Evolutionary conservation across 2,329 filamentous ascomycete genomes (phyloP), one percentile per base, ranked within the genome.

Genomic region (Fusarium luffae): DNA sequence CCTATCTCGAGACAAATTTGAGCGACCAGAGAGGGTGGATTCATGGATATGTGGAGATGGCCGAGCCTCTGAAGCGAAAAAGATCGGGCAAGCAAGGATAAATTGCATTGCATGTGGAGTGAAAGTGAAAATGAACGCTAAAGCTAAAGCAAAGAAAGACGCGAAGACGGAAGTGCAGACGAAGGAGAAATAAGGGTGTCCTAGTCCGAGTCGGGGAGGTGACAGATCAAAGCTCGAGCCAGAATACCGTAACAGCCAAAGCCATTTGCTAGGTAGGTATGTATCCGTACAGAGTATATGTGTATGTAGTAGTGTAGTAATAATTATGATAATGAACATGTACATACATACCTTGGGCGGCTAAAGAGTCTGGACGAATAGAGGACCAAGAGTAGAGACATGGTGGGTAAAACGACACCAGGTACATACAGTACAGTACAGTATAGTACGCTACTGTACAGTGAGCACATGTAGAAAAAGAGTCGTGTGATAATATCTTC

Each of bases 341-440:
- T 28, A 28, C 28, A 28, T 27, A 27, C 25, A 27, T 28, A 28
- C 28, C 27, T 28, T 59, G 54, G 49, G 21, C 55, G 63, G 51
- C 61, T 55, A 52, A 55, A 42, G 50, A 42, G 48, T 40, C 44
- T 55, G 59, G 68, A 66, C 70, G 72, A 74, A 72, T 72, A 37
- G 62, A 64, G 59, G 59, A 44, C 46, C 47, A 40, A 60, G 18
- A 54, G 41, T 65, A 74, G 69, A 74, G 72, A 74, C 72, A 74
- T 67, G 72, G 72, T 75, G 72, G 69, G 72, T 75, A 75, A 74
- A 74, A 75, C 72, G 72, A 68, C 64, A 72, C 63, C 59, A 66
- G 62, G 65, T 48, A 68, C 69, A 68, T 49, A 25, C 50, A n/a
- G 64, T 47, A 25, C 50, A n/a, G 64, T 47, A 34, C 48, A 30